These are phyloP conservation scores for Diplodia sapinea DNA, from an alignment of 2,329 filamentous ascomycete species.

Conservation along the genomic window DNA sequence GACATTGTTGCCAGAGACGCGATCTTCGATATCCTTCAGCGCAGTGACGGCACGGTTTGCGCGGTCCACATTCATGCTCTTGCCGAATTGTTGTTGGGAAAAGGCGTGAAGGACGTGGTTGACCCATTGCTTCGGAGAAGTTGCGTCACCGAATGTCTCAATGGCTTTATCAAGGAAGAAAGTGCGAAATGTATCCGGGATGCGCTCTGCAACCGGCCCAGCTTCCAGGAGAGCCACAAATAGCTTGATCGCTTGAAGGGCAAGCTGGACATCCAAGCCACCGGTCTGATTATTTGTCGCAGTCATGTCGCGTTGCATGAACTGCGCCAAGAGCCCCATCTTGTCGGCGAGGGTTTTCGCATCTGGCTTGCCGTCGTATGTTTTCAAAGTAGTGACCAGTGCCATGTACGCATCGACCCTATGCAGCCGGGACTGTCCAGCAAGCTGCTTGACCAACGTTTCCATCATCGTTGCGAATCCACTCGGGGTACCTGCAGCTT, in stretches of 20 bases:
- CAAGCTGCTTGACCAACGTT: slow-evolving; percentile 80
- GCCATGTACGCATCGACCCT: slow-evolving; percentile 87
- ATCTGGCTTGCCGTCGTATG: slow-evolving; percentile 77
- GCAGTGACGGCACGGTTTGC: slow-evolving; percentile 72
- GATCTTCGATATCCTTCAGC: slow-evolving; percentile 73
- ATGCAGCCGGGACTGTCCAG: slow-evolving; percentile 71
- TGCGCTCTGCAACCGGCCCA: slow-evolving; percentile 68
- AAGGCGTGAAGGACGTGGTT: slow-evolving; percentile 77
- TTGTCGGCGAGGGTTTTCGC: slow-evolving; percentile 63
- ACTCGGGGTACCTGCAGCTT: slow-evolving; percentile 55
- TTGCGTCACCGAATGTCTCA: slow-evolving; percentile 70
- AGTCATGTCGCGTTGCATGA: slow-evolving; percentile 77
- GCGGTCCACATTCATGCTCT: slow-evolving; percentile 74
- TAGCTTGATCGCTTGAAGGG: slow-evolving; percentile 78
- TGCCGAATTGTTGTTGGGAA: slow-evolving; percentile 79
- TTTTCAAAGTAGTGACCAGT: slow-evolving; percentile 75
- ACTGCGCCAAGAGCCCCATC: slow-evolving; percentile 77
- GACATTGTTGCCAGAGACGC: slow-evolving; percentile 80
- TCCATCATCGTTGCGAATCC: slow-evolving; percentile 82
- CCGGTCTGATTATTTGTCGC: slow-evolving; percentile 62
- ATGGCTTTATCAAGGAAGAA: slow-evolving; percentile 85
- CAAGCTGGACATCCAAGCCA: slow-evolving; percentile 69
- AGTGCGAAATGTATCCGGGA: slow-evolving; percentile 78
- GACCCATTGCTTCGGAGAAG: slow-evolving; percentile 75
- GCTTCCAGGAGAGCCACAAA: slow-evolving; percentile 79